A percentile compares a stretch with the other conserved stretches of the same genome.
These are phyloP conservation scores for Aureobasidium mangrovei DNA, from an alignment of 2,329 filamentous ascomycete species.

Conservation along the genomic window DNA sequence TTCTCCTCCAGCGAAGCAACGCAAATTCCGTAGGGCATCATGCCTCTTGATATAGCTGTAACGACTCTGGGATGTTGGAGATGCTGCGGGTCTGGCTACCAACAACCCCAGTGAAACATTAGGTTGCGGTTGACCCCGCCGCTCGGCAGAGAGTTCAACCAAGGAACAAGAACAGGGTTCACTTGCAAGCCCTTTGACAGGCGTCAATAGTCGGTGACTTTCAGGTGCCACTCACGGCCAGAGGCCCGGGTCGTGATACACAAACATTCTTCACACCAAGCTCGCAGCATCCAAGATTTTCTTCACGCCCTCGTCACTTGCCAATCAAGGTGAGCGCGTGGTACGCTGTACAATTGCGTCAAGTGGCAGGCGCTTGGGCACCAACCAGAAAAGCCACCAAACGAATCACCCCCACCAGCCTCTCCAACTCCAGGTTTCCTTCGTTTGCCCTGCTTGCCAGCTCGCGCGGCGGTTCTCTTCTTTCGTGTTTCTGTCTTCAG, in stretches of 20 bases:
- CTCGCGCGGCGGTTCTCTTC: not conserved
- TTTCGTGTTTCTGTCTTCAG: not conserved
- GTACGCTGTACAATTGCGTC: conserved; percentile 5
- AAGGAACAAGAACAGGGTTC: not conserved
- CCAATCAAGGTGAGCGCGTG: not conserved
- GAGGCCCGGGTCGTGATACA: not conserved
- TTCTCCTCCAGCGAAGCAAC: no score
- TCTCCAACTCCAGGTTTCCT: conserved; percentile 1
- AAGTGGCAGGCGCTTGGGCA: conserved; percentile 12
- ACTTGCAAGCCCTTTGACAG: not conserved
- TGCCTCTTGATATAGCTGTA: no score
- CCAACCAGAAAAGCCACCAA: conserved; percentile 8
- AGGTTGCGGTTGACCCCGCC: not conserved
- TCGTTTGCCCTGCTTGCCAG: not conserved
- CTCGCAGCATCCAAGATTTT: not conserved
- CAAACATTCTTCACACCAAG: no score
- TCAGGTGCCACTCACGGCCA: not conserved
- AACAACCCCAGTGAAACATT: not conserved
- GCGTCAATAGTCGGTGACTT: no score
- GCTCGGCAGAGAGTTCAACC: not conserved
- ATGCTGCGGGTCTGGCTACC: no score
- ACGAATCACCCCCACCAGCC: conserved; percentile 9
- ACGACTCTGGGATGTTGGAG: no score
- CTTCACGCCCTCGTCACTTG: not conserved
- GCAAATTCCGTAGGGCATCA: no score